Percentiles rank a stretch among this genome's conserved stretches.
Conservation (phyloP, 2,329 filamentous ascomycete species). For the Clarireedia sp. region DNA sequence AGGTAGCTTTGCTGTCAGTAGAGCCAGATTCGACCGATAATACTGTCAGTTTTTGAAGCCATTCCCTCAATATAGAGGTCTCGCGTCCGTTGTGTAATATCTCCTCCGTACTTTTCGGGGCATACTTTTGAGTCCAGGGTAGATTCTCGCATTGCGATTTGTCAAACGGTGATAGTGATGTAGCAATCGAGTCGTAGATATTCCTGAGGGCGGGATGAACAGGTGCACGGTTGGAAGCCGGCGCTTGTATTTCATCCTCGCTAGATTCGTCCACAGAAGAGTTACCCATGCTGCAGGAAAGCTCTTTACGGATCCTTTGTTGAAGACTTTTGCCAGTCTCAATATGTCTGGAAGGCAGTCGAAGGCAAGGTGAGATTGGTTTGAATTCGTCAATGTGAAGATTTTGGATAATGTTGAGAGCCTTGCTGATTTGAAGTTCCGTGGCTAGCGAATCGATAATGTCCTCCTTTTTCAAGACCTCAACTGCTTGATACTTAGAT, state of each 20-base stretch:
- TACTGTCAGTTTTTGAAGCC: slow-evolving; percentile 71
- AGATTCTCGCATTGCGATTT: slow-evolving; percentile 63
- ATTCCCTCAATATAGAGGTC: slow-evolving; percentile 63
- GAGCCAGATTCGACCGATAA: slow-evolving; percentile 62
- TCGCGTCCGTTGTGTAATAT: slow-evolving; percentile 72
- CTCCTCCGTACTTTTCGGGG: slow-evolving; percentile 58
- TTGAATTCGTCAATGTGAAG: slow-evolving; percentile 29
- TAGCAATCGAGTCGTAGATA: slow-evolving; percentile 52
- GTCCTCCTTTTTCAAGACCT: slow-evolving; percentile 21
- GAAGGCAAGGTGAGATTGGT: slow-evolving; percentile 41
- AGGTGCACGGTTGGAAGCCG: slow-evolving; percentile 15
- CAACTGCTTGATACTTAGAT: slow-evolving; percentile 24
- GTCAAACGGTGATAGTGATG: slow-evolving; percentile 71
- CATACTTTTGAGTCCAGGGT: slow-evolving; percentile 80
- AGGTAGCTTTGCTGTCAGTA: slow-evolving; percentile 19
- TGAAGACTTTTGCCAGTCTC: slow-evolving; percentile 50
- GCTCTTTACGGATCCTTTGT: slow-evolving; percentile 38
- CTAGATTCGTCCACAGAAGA: slow-evolving; percentile 20
- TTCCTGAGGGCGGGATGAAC: slow-evolving; percentile 51
- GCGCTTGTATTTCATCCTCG: slow-evolving; percentile 32
- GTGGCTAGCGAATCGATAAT: slow-evolving; percentile 20
- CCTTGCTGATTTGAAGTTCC: slow-evolving; percentile 16
- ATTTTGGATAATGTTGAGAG: slow-evolving; percentile 17
- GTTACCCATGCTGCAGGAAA: slow-evolving; percentile 28
- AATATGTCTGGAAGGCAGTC: slow-evolving; percentile 48